Evolutionary conservation across 2,329 filamentous ascomycete species (phyloP), one percentile per base, ranked within the genome.

Genomic region (Diatrype stigma): DNA sequence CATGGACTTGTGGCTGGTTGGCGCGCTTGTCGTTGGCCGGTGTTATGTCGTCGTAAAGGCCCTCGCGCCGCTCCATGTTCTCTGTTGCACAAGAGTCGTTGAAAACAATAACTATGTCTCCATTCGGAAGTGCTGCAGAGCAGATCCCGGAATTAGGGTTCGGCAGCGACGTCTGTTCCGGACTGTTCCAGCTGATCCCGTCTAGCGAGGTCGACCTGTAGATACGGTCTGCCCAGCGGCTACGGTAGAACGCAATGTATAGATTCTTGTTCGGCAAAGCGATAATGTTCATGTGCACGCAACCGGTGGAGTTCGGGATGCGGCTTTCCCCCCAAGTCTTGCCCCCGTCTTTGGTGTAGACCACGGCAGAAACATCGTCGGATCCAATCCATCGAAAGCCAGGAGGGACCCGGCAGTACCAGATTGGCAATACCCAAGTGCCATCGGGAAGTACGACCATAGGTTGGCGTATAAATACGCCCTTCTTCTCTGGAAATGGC

Each of bases 141-240:
- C 71, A 70, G 12, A 71, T 73, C 0, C 73, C 72, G 6, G 71
- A 68, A 50, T 75, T 75, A 2, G 73, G 73, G 37, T 76, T 76
- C 1, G 72, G 72, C 0, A 75, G 62, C 1, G 32, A 28, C 0
- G 65, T 73, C 2, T 69, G 55, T 7, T 60, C 53, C 0, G 72
- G 70, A 7, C 57, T 48, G 4, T 58, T 60, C 73, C 73, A 76
- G 32, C 65, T 55, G 3, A 75, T 52, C 0, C 73, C 69, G 47
- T 74, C 63, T 0, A 49, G 10, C 1, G 73, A 76, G 0, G 64
- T 70, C 0, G 73, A 73, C 0, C 67, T 59, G 53, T 75, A 75
- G 6, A 75, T 52, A 5, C 65, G 65, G 46, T 75, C 73, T 16
- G 73, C 73, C 73, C 73, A 75, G 2, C 73, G 64, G 32, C 72